phyloP scores from a whole-genome alignment of 176 grass and related monocot genomes.

The Triticum turgidum region DNA sequence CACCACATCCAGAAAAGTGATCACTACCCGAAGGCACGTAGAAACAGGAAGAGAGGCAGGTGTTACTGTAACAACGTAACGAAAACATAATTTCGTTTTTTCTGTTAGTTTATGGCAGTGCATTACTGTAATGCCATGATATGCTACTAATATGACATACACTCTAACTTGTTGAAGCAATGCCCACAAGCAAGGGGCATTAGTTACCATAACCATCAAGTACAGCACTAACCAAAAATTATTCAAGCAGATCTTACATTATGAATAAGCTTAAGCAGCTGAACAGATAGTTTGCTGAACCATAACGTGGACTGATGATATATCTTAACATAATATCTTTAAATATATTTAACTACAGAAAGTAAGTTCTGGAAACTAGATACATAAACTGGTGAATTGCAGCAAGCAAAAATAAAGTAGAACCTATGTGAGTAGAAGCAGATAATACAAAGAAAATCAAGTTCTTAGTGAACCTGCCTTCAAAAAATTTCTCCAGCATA shows the following conservation, averaged over 20 bases:
- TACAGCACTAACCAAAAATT: neutral
- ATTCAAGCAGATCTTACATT: conserved; percentile 8
- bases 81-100: conserved; percentile 5
- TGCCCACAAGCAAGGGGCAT: neutral
- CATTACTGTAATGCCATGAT: neutral
- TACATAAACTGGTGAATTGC: neutral
- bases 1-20: conserved; percentile 8
- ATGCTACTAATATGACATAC: neutral
- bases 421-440: neutral
- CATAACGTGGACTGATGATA: neutral
- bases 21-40: neutral
- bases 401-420: neutral
- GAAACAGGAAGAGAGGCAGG: neutral
- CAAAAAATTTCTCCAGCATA: conserved; percentile 82
- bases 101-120: neutral
- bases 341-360: conserved; percentile 14
- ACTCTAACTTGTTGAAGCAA: neutral
- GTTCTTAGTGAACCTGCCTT: conserved; percentile 38
- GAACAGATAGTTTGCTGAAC: neutral
- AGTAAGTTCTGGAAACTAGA: neutral
- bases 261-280: neutral
- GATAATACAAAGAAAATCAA: neutral
- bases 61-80: neutral
- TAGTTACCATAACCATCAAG: neutral
- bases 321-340: neutral